Evolutionary conservation across 352 stramenopile species (phyloP).

Genomic region (Globisporangium echinulatum): DNA sequence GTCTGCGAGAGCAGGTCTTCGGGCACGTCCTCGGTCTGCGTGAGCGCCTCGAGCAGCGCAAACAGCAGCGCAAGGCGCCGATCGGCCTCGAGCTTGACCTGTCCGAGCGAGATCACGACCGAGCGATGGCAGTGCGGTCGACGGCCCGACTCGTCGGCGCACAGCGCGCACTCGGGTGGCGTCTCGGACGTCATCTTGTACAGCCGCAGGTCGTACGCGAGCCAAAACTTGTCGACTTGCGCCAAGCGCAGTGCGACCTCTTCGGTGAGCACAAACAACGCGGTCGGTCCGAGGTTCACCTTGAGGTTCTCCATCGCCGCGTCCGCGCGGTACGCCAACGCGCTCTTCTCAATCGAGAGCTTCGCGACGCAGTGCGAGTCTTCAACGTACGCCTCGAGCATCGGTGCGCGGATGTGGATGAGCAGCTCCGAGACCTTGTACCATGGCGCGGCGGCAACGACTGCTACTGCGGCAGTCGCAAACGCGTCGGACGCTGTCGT

Average conservation of each 20-base stretch:
- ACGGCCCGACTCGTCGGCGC: slow-evolving; percentile 52
- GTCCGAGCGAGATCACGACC: slow-evolving; percentile 57
- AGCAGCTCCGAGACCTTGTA: slow-evolving; percentile 61
- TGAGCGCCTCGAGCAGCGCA: slow-evolving; percentile 68
- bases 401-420: slow-evolving; percentile 69
- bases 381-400: slow-evolving; percentile 83
- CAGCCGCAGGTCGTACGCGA: slow-evolving; percentile 68
- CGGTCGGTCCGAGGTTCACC: slow-evolving; percentile 66
- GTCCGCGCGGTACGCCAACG: slow-evolving; percentile 60
- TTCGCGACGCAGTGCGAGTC: slow-evolving; percentile 86
- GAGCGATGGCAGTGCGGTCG: slow-evolving; percentile 54
- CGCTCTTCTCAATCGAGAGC: slow-evolving; percentile 74
- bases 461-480: neutral
- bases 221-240: slow-evolving; percentile 75
- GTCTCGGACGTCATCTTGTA: slow-evolving; percentile 35
- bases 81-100: slow-evolving; percentile 85
- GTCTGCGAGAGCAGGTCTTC: slow-evolving; percentile 24
- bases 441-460: slow-evolving; percentile 21
- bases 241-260: slow-evolving; percentile 82
- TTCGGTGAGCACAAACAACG: slow-evolving; percentile 78
- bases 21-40: slow-evolving; percentile 26
- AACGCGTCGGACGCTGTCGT: slow-evolving; percentile 11
- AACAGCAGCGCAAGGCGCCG: slow-evolving; percentile 76
- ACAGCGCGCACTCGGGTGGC: slow-evolving; percentile 45
- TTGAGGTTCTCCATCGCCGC: slow-evolving; percentile 56